Base-by-base conservation (phyloP, 2,329 filamentous ascomycete species). In the Aureobasidium mangrovei region DNA sequence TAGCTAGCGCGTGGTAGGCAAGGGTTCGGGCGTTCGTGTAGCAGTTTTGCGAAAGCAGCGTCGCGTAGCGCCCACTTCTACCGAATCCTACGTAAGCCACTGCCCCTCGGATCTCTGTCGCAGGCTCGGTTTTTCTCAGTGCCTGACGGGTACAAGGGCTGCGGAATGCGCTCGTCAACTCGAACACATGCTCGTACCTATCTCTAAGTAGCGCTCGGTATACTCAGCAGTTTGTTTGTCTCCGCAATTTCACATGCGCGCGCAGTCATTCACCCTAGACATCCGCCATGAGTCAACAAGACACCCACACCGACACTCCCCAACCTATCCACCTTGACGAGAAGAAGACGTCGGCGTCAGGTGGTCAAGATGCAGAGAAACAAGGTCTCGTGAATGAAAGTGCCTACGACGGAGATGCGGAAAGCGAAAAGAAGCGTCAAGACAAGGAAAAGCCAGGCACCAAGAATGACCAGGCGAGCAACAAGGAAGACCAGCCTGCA, bases 401-500 rank as follows among this genome's bases (percentile, higher is more conserved):
- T 4, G 38, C 47, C 4, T 42, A 46, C 24, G 12, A 48, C 18
- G 41, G 41, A 32, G 32, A 54, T 8, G n/a, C 32, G 18, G 31
- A 54, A 41, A 7, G 7, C 27, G 43, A 46, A 6, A 38, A 48
- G 8, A 35, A 36, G 24, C 43, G 18, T 4, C 28, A n/a, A 6
- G 29, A 47, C 12, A 32, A 48, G 29, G 36, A 54, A 10, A 35
- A 46, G 27, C 27, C 43, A 3, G 35, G 60, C 10, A 33, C 35
- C 12, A 55, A 55, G 24, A 31, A 54, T 5, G 43, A 35, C 12
- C 4, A 28, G 12, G 26, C 36, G 3, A 6, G 7, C 51, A 68
- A 68, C 42, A 40, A 67, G 45, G 61, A 62, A 3, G 61, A 64
- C 18, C 52, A 77, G 32, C 88, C 87, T 0, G 79, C 84, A 0